Evolutionary conservation across 305 asterid genomes (phyloP).

Genomic region (Fraxinus albicans): DNA sequence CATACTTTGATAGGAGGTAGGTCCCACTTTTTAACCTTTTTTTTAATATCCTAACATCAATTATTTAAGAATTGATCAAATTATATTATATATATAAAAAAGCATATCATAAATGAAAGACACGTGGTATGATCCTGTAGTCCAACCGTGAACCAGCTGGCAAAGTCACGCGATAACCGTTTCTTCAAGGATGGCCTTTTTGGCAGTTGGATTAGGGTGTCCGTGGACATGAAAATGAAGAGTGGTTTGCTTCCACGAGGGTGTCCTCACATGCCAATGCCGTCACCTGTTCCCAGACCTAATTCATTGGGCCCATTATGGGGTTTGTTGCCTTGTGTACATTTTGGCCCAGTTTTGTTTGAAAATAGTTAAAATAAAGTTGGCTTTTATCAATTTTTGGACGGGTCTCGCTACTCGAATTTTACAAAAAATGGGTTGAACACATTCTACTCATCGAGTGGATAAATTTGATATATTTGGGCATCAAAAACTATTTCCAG

Average conservation of each 20-base stretch:
- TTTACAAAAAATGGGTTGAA: no score
- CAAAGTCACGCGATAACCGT: constrained; percentile 36
- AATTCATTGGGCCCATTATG: not conserved
- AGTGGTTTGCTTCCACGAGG: constrained; percentile 22
- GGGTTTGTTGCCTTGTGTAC: not conserved
- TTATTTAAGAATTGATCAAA: no score
- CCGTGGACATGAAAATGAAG: not conserved
- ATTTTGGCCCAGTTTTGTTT: no score
- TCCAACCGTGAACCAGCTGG: constrained; percentile 33
- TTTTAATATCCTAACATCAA: not conserved
- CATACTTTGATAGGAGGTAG: not conserved
- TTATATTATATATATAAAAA: no score
- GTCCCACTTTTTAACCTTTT: not conserved
- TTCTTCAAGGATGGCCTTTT: not conserved
- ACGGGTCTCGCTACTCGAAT: no score
- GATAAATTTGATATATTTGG: no score
- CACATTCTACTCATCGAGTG: no score
- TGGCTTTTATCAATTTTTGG: no score
- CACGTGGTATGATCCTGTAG: constrained; percentile 27
- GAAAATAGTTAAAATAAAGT: no score
- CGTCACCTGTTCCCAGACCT: constrained; percentile 16
- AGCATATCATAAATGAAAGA: not conserved
- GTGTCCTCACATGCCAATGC: constrained; percentile 25
- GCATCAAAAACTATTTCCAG: no score
- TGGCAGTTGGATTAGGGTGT: not conserved